Evolutionary conservation across 805 yeast genomes (phyloP).

Genomic region (Sugiyamaella smithiae): DNA sequence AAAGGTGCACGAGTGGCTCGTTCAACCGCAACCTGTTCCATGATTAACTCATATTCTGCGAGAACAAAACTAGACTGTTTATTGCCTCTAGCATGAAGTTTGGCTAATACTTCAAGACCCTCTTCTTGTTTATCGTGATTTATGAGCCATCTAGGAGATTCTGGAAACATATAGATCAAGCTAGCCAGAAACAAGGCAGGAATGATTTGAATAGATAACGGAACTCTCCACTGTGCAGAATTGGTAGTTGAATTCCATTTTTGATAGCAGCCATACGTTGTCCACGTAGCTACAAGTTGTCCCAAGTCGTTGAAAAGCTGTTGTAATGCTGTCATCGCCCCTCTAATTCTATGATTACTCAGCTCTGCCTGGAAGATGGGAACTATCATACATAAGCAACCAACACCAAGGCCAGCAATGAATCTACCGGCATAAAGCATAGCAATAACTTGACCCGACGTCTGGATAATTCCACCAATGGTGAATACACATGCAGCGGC

Average conservation of each 20-base stretch:
- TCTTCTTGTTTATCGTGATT: conserved; percentile 58
- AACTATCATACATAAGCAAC: conserved; percentile 61
- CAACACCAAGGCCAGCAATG: conserved; percentile 59
- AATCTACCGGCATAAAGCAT: conserved; percentile 61
- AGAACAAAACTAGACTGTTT: conserved; percentile 9
- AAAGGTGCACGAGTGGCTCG: conserved; percentile 29
- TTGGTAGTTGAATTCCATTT: not conserved
- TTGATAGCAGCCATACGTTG: conserved; percentile 56
- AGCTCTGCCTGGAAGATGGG: conserved; percentile 60
- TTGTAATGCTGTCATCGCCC: conserved; percentile 57
- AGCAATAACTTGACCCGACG: conserved; percentile 43
- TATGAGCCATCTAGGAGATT: conserved; percentile 80
- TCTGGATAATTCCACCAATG: conserved; percentile 56
- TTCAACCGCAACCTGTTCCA: conserved; percentile 38
- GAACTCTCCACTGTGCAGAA: conserved; percentile 12
- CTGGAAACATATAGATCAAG: conserved; percentile 64
- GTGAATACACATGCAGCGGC: conserved; percentile 58
- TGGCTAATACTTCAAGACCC: conserved; percentile 57
- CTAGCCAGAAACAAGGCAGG: conserved; percentile 37
- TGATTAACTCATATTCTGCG: conserved; percentile 34
- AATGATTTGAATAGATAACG: conserved; percentile 10
- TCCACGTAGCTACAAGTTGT: conserved; percentile 50
- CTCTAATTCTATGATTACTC: conserved; percentile 54
- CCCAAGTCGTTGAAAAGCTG: conserved; percentile 65
- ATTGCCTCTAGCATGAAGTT: conserved; percentile 41